Conservation (phyloP, 192 early-diverging fungal genomes). For the Coemansia sp. region DNA sequence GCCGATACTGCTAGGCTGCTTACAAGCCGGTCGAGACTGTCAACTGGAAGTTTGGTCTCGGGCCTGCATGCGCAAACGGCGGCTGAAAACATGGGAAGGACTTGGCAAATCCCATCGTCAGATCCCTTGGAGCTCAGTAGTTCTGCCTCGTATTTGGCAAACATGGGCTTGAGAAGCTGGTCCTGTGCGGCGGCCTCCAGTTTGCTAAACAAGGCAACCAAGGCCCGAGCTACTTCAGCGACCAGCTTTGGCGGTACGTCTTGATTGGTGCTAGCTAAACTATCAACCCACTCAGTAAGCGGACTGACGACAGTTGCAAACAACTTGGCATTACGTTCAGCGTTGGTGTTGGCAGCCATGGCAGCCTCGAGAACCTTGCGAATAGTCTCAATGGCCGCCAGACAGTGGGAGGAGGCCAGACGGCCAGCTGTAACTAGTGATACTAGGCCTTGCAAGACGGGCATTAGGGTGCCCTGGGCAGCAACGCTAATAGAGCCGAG, state of each 20-base stretch:
- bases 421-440: conserved; percentile 7
- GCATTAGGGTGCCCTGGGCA: conserved; percentile 14
- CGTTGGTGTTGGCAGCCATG: background rate
- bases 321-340: conserved; percentile 10
- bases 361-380: conserved; percentile 44
- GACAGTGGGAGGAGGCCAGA: conserved; percentile 17
- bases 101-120: background rate
- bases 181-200: conserved; percentile 23
- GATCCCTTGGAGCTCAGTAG: background rate
- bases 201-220: conserved; percentile 24
- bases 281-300: conserved; percentile 30
- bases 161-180: conserved; percentile 14
- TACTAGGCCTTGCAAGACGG: conserved; percentile 24
- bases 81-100: conserved; percentile 38
- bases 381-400: conserved; percentile 25
- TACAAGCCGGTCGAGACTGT: conserved; percentile 46
- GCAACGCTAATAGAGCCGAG: conserved; percentile 49
- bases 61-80: conserved; percentile 41
- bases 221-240: conserved; percentile 28
- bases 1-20: conserved; percentile 43
- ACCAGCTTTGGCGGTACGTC: conserved; percentile 12
- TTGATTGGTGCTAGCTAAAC: background rate
- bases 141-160: conserved; percentile 14
- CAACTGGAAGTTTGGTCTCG: conserved; percentile 56
- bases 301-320: conserved; percentile 13